Conservation (phyloP, 345 rosid species). For the Eucalyptus sp. region DNA sequence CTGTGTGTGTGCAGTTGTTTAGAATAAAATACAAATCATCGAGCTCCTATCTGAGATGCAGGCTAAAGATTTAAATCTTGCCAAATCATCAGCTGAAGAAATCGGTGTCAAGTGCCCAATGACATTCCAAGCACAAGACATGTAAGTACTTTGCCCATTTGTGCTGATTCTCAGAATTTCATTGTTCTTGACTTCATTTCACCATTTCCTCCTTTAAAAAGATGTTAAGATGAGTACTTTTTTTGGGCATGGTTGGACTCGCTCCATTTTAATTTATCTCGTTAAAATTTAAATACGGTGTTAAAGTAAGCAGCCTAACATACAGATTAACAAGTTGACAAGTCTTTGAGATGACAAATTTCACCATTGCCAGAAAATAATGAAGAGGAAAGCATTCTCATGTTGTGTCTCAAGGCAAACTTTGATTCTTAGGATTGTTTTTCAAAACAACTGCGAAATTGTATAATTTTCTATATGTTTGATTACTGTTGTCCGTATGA, state of each 20-base stretch:
- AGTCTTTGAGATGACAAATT: not conserved
- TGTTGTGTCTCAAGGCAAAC: not conserved
- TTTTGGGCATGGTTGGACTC: not conserved
- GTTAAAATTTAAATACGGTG: not conserved
- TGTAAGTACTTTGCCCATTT: constrained; percentile 28
- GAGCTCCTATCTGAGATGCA: constrained; percentile 8
- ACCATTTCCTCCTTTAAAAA: not conserved
- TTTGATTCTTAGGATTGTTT: not conserved
- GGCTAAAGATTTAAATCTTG: constrained; percentile 82
- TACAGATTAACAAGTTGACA: not conserved
- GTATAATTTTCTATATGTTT: not conserved
- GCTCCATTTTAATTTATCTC: not conserved
- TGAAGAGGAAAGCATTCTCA: not conserved
- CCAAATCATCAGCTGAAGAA: constrained; percentile 54
- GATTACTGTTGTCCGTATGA: not conserved
- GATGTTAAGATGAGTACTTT: not conserved
- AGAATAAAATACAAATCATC: not conserved
- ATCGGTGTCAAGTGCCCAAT: constrained; percentile 38
- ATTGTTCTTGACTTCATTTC: not conserved
- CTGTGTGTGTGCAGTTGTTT: not conserved
- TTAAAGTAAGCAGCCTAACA: not conserved
- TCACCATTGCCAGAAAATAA: not conserved
- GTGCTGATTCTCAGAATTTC: not conserved
- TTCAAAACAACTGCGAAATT: not conserved
- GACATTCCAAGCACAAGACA: constrained; percentile 46